A percentile compares a stretch with the other conserved stretches of the same genome.
Evolutionary conservation across 2,329 filamentous ascomycete genomes (phyloP).

Genomic region (Sphaerulina vaccinii): DNA sequence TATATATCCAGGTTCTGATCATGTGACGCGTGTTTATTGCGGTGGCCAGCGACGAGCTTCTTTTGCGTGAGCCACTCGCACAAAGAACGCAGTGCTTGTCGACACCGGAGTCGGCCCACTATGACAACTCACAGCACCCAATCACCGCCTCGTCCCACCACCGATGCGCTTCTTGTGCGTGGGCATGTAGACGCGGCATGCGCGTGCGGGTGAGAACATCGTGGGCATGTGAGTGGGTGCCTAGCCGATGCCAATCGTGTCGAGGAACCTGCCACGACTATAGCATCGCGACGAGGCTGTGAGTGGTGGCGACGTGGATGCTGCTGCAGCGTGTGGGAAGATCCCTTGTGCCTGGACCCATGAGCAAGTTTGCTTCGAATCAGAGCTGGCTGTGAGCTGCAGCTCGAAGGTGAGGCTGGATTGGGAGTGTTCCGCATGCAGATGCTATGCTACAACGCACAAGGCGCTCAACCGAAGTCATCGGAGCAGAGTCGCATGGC

Average conservation of each 20-base stretch:
- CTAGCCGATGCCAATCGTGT: neutral
- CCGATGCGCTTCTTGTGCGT: constrained; percentile 9
- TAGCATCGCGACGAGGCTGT: neutral
- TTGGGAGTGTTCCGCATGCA: neutral
- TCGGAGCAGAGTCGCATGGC: too few relatives aligned
- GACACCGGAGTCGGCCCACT: constrained; percentile 5
- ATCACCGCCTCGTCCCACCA: constrained; percentile 5
- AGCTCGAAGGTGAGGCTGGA: neutral
- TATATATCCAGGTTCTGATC: constrained; percentile 4
- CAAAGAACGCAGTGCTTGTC: constrained; percentile 1
- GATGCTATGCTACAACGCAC: neutral
- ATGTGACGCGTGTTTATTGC: constrained; percentile 8
- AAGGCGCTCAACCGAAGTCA: neutral
- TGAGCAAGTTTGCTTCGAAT: constrained; percentile 16
- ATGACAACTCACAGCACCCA: constrained; percentile 5
- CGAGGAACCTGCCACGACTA: neutral
- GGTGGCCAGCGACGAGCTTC: neutral
- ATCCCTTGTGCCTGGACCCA: constrained; percentile 5
- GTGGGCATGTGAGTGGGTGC: neutral
- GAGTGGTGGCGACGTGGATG: constrained; percentile 11
- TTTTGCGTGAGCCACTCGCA: constrained; percentile 14
- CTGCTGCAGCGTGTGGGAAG: neutral
- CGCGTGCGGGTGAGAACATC: constrained; percentile 5
- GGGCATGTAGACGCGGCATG: constrained; percentile 7
- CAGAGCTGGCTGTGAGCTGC: constrained; percentile 1